Base-by-base conservation (phyloP, 805 yeast species). In the Novakomyces olei region DNA sequence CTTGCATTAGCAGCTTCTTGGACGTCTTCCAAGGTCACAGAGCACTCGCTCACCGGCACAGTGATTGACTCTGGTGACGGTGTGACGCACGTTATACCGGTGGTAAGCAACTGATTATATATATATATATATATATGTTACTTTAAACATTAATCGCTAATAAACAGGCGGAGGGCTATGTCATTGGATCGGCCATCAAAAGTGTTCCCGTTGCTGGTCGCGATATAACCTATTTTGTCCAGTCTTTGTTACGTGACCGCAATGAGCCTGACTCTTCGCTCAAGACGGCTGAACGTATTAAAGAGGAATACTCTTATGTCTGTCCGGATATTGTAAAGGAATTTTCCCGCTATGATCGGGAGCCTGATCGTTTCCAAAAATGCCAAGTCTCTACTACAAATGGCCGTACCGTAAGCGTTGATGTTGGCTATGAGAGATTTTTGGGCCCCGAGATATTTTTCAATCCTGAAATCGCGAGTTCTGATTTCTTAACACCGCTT, bases 21-120 rank as follows among this genome's bases (percentile, higher is more conserved):
- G 99, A 85, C 98, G 4, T 78, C 93, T 9, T 71, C 92, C 12
- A 88, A 88, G 51, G 96, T 81, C 19, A 73, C 72, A 38, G 98
- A 85, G 49, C 71, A 95, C 54, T 80, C 96, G 1, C 63, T 88
- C 44, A 88, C 98, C 5, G 99, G 99, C 54, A 88, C 96, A 0
- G 99, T 88, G 42, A 85, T 88, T 45, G 98, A 88, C 51, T 74
- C 91, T 2, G 98, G 98, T 59, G 98, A 85, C 50, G 98, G 98
- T 63, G 98, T 88, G 3, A 88, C 98, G 8, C 99, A 88, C 53
- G 96, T 88, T 29, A 88, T 88, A 40, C 96, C 99, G 10, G 99
- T 88, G 23, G 96, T 34, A 34, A n/a, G n/a, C 30, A 24, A 15
- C 18, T 12, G 9, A 5, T 5, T 31, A 5, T 30, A 5, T 30